Evolutionary conservation across 2,329 filamentous ascomycete genomes (phyloP).

Genomic region (Fusarium sp.): DNA sequence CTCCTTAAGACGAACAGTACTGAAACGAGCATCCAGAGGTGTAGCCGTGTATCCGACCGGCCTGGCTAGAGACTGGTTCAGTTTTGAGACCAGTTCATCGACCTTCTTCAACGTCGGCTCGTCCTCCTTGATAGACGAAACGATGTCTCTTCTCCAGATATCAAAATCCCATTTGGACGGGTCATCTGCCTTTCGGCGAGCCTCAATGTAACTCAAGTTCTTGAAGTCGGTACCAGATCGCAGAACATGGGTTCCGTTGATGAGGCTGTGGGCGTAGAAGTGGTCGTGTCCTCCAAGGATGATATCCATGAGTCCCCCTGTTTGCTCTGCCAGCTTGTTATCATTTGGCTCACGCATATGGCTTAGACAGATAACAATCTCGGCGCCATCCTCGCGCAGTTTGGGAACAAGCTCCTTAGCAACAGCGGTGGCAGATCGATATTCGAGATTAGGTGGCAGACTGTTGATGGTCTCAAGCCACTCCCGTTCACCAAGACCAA

Average conservation of each 20-base stretch:
- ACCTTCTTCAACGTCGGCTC: conserved; percentile 70
- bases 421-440: conserved; percentile 80
- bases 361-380: conserved; percentile 84
- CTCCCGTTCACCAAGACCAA: conserved; percentile 87
- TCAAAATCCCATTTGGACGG: conserved; percentile 77
- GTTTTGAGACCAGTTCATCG: conserved; percentile 74
- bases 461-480: conserved; percentile 92
- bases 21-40: conserved; percentile 87
- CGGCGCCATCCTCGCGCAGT: conserved; percentile 79
- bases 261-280: conserved; percentile 80
- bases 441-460: conserved; percentile 83
- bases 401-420: conserved; percentile 80
- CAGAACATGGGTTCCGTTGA: conserved; percentile 86
- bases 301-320: conserved; percentile 81
- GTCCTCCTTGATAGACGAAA: conserved; percentile 75
- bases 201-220: conserved; percentile 89
- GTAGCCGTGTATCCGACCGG: conserved; percentile 85
- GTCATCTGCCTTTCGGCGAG: conserved; percentile 64
- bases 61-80: conserved; percentile 82
- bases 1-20: conserved; percentile 79
- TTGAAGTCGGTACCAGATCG: conserved; percentile 93
- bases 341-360: conserved; percentile 93
- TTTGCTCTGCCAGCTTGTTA: conserved; percentile 81
- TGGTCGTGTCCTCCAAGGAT: conserved; percentile 92
- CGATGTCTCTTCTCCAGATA: conserved; percentile 79